phyloP scores from a whole-genome alignment of 1,284 basidiomycete species.

The Rhizopogon parksii region DNA sequence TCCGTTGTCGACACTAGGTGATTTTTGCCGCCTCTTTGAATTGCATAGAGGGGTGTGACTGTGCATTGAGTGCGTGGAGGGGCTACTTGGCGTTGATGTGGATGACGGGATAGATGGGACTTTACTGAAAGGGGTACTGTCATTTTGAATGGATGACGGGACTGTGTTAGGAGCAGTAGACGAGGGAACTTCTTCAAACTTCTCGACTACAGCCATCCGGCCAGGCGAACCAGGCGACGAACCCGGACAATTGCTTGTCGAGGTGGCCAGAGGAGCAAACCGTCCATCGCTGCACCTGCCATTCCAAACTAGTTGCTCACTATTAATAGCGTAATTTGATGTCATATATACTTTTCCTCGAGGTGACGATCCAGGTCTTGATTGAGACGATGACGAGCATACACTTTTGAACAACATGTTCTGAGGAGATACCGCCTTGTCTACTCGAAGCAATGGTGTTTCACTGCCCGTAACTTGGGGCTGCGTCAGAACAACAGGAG shows the following conservation, averaged over 20 bases:
- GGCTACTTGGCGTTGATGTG: not conserved
- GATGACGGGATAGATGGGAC: not conserved
- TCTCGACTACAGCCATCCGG: not conserved
- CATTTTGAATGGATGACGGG: not conserved
- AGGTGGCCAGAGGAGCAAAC: not conserved
- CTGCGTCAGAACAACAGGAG: not conserved
- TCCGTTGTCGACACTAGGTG: not conserved
- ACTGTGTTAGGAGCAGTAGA: not conserved
- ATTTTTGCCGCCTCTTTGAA: too few species aligned
- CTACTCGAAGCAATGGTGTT: not conserved
- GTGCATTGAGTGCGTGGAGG: not conserved
- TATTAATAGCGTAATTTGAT: not conserved
- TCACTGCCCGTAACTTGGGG: constrained; percentile 2
- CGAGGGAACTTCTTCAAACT: too few species aligned
- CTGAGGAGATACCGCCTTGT: not conserved
- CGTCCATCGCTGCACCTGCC: not conserved
- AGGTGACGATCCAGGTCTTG: not conserved
- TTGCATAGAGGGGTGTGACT: too few species aligned
- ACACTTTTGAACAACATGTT: not conserved
- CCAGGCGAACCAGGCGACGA: too few species aligned
- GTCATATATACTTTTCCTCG: not conserved
- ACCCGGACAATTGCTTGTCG: not conserved
- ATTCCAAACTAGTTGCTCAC: not conserved
- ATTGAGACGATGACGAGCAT: not conserved
- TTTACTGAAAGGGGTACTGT: not conserved